Percentiles rank a stretch among this genome's conserved stretches.
phyloP scores from a whole-genome alignment of 2,329 filamentous ascomycete genomes.

The Pseudopyricularia javanii region DNA sequence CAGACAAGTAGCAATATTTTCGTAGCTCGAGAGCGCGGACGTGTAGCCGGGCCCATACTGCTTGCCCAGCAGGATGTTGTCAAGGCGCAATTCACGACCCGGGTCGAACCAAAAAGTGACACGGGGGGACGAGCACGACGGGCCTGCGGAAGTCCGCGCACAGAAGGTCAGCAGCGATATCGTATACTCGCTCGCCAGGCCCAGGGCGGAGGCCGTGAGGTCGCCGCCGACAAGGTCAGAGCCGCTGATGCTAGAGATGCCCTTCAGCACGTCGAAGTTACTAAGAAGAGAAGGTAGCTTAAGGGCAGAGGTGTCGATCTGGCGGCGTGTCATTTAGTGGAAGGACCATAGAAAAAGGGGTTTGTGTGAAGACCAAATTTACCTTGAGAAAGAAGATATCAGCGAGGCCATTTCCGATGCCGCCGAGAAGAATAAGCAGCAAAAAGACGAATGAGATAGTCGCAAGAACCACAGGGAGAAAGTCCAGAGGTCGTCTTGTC shows the following conservation, averaged over 20 bases:
- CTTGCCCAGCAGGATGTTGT: conserved; percentile 10
- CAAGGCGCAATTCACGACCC: conserved; percentile 16
- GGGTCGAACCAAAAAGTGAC: conserved; percentile 20
- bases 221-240: conserved; percentile 18
- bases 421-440: conserved; percentile 8
- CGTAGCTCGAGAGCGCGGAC: conserved; percentile 14
- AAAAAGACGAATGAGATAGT: conserved; percentile 5
- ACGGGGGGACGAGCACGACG: conserved; percentile 13
- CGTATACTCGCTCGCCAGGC: conserved; percentile 16
- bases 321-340: background rate
- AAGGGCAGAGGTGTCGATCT: conserved; percentile 18
- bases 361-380: background rate
- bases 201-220: conserved; percentile 14
- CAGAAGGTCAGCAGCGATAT: conserved; percentile 20
- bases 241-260: conserved; percentile 17
- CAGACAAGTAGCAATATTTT: conserved; percentile 12
- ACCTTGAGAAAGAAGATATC: conserved; percentile 20
- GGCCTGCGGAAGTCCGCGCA: conserved; percentile 10
- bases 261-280: conserved; percentile 16
- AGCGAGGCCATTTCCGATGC: conserved; percentile 8
- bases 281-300: conserved; percentile 17
- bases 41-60: conserved; percentile 9
- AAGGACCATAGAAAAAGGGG: background rate
- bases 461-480: conserved; percentile 6
- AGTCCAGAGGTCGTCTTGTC: background rate